Evolutionary conservation across 1,284 basidiomycete species (phyloP), one percentile per base, ranked within the genome.

Genomic region (Mycosarcoma maydis): DNA sequence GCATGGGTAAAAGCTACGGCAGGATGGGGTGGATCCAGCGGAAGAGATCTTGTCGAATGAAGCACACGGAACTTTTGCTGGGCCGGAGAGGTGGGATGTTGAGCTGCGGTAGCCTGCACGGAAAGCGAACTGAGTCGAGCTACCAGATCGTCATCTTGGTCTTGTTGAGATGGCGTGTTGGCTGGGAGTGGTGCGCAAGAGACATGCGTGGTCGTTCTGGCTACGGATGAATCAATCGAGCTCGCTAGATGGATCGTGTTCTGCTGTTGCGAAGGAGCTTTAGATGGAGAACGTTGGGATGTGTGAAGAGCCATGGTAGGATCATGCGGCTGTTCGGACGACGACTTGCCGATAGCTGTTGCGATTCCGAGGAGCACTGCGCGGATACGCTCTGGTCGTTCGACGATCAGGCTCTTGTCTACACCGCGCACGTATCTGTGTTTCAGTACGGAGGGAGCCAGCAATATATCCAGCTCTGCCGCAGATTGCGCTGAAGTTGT

Each of bases 361-460:
- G 78, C 57, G 14, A 80, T 50, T 7, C 78, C 80, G 22, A 81
- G 70, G 9, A 77, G 53, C 10, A 74, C 73, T 3, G 78, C 80
- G 16, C 77, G 72, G 17, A 81, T 71, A 17, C 80, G 61, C 40
- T 81, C 78, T 13, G 80, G 80, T 14, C 80, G 62, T 52, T 81
- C 80, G 13, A 81, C 80, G 40, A 81, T 77, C 33, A 67, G 62
- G 23, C 71, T 72, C 45, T 75, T 73, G 47, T 80, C 77, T 7
- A 77, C 55, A 5, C 74, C 72, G 20, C 80, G 75, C 17, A 81
- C 77, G 48, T 76, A 81, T 36, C 68, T 50, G 45, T 81, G 80
- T 13, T 64, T 50, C n/a, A 80, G 61, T 20, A 79, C 75, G 20
- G 75, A 65, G 0, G 79, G 78, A 6, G 78, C 75, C 6, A 80